Evolutionary conservation across 2,329 filamentous ascomycete species (phyloP), one percentile per base, ranked within the genome.

Genomic region (Phialophora verrucosa): DNA sequence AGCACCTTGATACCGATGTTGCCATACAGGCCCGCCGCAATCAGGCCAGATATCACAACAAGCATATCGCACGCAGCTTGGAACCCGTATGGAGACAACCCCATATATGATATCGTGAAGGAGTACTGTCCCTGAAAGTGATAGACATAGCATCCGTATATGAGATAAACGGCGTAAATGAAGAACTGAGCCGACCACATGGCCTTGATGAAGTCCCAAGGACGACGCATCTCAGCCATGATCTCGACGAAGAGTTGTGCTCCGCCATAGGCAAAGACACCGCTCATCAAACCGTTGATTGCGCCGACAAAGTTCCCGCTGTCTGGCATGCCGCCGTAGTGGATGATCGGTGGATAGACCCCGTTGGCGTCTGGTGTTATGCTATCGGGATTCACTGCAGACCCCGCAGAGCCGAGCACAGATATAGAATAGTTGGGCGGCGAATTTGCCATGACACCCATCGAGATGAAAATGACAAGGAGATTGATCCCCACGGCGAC

Each of bases 1-100:
- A 79, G 65, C 1, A 79, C 77, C 69, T 80, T 80, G 67, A 79
- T 76, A 17, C 78, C 78, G 38, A 80, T 79, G 63, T 80, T 80
- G 4, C 77, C 77, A 64, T 80, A 80, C 1, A 80, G 71, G 7
- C 73, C 76, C 2, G 75, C 78, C 1, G 78, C 75, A 55, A 79
- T 79, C 1, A 79, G 68, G 7, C 72, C 74, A 49, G 67, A 72
- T 47, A 75, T 71, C 51, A 74, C 69, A 32, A 71, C 73, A 62
- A 74, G 59, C 70, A 76, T 75, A 60, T 77, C 75, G 20, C 75
- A 74, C 1, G 72, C 73, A 2, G 71, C 73, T 66, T 77, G 75
- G 72, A 74, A 78, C 6, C 71, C 73, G 38, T 78, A 79, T n/a
- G 74, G 67, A 50, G 71, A 73, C 29, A 75, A 59, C 12, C 74